Conservation (phyloP, 352 stramenopile genomes). For the Phytophthora litchii region DNA sequence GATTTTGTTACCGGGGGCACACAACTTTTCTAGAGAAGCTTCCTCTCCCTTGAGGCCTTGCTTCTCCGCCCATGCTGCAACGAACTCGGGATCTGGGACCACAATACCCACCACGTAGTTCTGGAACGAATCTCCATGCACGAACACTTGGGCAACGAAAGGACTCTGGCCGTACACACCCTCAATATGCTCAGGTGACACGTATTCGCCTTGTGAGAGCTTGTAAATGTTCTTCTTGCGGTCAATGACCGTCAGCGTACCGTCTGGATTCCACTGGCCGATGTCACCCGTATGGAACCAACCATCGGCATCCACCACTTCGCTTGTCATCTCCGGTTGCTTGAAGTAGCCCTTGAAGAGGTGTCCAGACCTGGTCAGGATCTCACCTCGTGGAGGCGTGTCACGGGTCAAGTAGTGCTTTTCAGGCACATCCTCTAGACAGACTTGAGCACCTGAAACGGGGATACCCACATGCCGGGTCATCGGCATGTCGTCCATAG, state of each 20-base stretch:
- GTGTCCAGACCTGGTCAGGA: conserved; percentile 60
- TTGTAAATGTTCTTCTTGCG: conserved; percentile 94
- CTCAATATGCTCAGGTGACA: conserved; percentile 95
- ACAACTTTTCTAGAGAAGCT: conserved; percentile 36
- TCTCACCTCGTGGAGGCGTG: conserved; percentile 44
- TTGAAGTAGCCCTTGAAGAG: conserved; percentile 93
- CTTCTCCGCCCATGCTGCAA: conserved; percentile 47
- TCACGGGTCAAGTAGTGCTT: conserved; percentile 93
- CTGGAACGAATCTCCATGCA: conserved; percentile 94
- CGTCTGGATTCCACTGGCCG: conserved; percentile 91
- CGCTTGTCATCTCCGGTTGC: conserved; percentile 83
- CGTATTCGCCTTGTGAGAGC: conserved; percentile 93
- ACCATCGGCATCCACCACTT: conserved; percentile 87
- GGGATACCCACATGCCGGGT: conserved; percentile 92
- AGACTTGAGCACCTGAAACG: conserved; percentile 82
- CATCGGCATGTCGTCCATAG: conserved; percentile 38
- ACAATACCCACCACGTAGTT: conserved; percentile 92
- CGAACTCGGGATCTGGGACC: conserved; percentile 71
- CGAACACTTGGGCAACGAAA: conserved; percentile 93
- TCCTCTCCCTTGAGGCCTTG: conserved; percentile 34
- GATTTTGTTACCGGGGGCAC: conserved; percentile 32
- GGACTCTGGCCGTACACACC: conserved; percentile 89
- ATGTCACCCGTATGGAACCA: conserved; percentile 97
- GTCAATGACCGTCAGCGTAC: conserved; percentile 87
- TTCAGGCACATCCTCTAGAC: conserved; percentile 92